These are phyloP conservation scores for Huntiella decipiens DNA, from an alignment of 2,329 filamentous ascomycete genomes.

Conservation along the genomic window DNA sequence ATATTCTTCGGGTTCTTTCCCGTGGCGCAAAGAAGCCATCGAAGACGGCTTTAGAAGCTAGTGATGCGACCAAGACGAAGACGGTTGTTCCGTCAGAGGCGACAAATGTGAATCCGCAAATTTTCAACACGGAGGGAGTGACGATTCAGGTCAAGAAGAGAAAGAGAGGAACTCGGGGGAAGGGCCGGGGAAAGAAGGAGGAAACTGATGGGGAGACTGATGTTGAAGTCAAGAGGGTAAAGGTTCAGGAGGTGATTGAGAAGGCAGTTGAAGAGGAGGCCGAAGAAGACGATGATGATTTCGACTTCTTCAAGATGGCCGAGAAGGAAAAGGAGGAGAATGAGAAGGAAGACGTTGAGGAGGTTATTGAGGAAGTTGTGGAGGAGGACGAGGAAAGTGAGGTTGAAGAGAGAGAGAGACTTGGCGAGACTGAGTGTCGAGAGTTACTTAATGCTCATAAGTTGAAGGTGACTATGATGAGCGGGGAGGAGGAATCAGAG, in stretches of 20 bases:
- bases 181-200: conserved; percentile 11
- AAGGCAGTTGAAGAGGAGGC: conserved; percentile 1
- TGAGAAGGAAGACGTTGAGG: conserved; percentile 25
- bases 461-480: conserved; percentile 25
- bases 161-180: conserved; percentile 29
- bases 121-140: conserved; percentile 38
- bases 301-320: conserved; percentile 11
- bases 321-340: conserved; percentile 15
- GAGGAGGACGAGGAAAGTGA: conserved; percentile 47
- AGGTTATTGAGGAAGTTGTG: conserved; percentile 44
- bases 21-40: conserved; percentile 43
- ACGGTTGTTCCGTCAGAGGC: conserved; percentile 42
- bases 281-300: conserved; percentile 13
- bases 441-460: conserved; percentile 13
- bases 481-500: conserved; percentile 21
- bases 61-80: conserved; percentile 13
- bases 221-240: conserved; percentile 13
- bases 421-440: conserved; percentile 20
- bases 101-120: conserved; percentile 45
- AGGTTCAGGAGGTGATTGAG: conserved; percentile 26
- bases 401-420: not conserved
- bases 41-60: conserved; percentile 16
- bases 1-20: conserved; percentile 55
- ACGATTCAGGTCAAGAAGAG: conserved; percentile 16
- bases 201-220: conserved; percentile 14